A percentile compares a stretch with the other conserved stretches of the same genome.
These are phyloP conservation scores for Sclerotinia trifoliorum DNA, from an alignment of 2,329 filamentous ascomycete genomes.

Conservation along the genomic window DNA sequence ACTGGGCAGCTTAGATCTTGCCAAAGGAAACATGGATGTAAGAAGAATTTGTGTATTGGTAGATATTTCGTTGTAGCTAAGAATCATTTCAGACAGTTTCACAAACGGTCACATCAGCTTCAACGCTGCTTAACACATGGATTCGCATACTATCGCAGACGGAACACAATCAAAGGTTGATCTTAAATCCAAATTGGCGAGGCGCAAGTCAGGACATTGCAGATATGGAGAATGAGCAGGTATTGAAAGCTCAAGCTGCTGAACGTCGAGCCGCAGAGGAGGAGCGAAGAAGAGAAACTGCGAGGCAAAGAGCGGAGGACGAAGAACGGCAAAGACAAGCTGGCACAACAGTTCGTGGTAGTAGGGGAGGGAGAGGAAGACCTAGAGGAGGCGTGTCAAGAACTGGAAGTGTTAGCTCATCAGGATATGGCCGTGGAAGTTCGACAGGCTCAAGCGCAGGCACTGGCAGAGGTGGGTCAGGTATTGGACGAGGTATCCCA, in stretches of 20 bases:
- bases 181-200: conserved; percentile 86
- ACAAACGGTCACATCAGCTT: conserved; percentile 81
- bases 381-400: conserved; percentile 34
- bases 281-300: conserved; percentile 72
- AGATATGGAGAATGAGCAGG: conserved; percentile 80
- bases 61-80: conserved; percentile 14
- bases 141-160: conserved; percentile 94
- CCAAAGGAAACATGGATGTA: conserved; percentile 76
- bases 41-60: conserved; percentile 31
- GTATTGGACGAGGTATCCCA: conserved; percentile 49
- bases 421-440: conserved; percentile 27
- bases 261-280: conserved; percentile 77
- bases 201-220: conserved; percentile 81
- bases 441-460: conserved; percentile 5
- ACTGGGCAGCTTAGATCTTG: conserved; percentile 67
- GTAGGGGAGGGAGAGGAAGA: conserved; percentile 35
- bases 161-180: conserved; percentile 91
- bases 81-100: conserved; percentile 66
- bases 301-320: conserved; percentile 61
- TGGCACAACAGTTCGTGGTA: conserved; percentile 41
- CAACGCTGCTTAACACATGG: conserved; percentile 90
- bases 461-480: conserved; percentile 43
- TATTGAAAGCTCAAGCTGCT: conserved; percentile 70
- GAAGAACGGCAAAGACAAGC: conserved; percentile 50
- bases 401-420: conserved; percentile 32